A percentile compares a stretch with the other conserved stretches of the same genome.
Evolutionary conservation across 495 filamentous ascomycete species (phyloP).

Genomic region (Aspergillus campestris): DNA sequence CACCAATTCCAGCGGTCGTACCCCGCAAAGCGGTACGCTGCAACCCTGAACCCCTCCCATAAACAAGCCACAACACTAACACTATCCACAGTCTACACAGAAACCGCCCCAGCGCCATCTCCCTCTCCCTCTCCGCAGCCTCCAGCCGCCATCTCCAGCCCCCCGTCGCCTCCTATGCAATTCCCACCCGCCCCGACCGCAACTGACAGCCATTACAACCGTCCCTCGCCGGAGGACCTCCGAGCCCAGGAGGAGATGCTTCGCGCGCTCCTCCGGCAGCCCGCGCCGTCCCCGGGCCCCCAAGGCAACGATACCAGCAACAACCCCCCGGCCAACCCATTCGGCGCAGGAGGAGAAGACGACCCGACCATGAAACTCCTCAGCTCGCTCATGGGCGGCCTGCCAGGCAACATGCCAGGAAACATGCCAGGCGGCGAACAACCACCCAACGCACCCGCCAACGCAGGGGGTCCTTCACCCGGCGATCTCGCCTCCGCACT

Average conservation of each 20-base stretch:
- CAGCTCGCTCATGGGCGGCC: conserved; percentile 47
- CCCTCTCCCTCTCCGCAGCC: conserved; percentile 21
- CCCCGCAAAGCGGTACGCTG: conserved; percentile 35
- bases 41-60: not conserved
- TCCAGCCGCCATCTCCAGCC: conserved; percentile 6
- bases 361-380: conserved; percentile 59
- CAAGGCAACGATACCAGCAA: conserved; percentile 15
- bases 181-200: conserved; percentile 5
- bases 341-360: conserved; percentile 19
- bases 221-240: conserved; percentile 17
- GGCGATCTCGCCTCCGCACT: conserved; percentile 27
- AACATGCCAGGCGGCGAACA: conserved; percentile 25
- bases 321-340: conserved; percentile 3
- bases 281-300: conserved; percentile 21
- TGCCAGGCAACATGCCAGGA: conserved; percentile 17
- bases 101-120: conserved; percentile 26
- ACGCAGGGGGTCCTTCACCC: conserved; percentile 19
- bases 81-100: conserved; percentile 19
- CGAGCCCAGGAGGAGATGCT: conserved; percentile 36
- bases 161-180: conserved; percentile 8
- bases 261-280: conserved; percentile 34
- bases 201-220: conserved; percentile 2
- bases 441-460: conserved; percentile 14
- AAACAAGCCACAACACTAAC: not conserved
- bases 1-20: conserved; percentile 63